Percentiles rank a stretch among this genome's conserved stretches.
Evolutionary conservation across 2,329 filamentous ascomycete genomes (phyloP).

Genomic region (Pseudogymnoascus sp.): DNA sequence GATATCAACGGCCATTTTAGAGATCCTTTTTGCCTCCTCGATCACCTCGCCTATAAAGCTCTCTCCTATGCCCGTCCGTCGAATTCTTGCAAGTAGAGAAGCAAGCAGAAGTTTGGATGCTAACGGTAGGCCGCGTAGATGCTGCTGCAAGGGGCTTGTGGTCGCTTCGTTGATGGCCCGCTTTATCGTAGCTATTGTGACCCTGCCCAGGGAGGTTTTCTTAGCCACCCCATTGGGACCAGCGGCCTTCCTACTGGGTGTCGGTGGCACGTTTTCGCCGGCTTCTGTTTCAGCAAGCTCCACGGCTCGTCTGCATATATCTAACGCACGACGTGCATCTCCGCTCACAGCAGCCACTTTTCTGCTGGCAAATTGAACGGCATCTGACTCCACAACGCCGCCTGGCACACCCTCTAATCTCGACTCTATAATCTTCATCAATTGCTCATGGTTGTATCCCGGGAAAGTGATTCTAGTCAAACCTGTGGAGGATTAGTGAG

Average conservation of each 20-base stretch:
- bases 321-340: conserved; percentile 82
- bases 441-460: conserved; percentile 91
- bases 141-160: conserved; percentile 83
- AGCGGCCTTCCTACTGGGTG: conserved; percentile 51
- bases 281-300: conserved; percentile 80
- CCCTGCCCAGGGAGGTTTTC: conserved; percentile 40
- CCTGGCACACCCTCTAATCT: conserved; percentile 80
- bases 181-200: conserved; percentile 90
- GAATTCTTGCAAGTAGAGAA: conserved; percentile 67
- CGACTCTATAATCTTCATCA: conserved; percentile 97
- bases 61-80: conserved; percentile 78
- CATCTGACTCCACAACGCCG: conserved; percentile 84
- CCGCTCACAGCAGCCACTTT: conserved; percentile 96
- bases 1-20: conserved; percentile 49
- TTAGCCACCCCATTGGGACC: conserved; percentile 26
- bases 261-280: conserved; percentile 35
- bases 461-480: conserved; percentile 94
- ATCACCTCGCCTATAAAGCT: conserved; percentile 82
- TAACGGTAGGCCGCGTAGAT: conserved; percentile 73
- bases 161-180: conserved; percentile 93
- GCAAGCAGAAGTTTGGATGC: conserved; percentile 78
- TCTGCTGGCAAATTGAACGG: conserved; percentile 88
- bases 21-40: conserved; percentile 71
- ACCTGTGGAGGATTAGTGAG: conserved; percentile 34
- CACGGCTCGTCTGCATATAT: conserved; percentile 91